Evolutionary conservation across 2,329 filamentous ascomycete species (phyloP).

Genomic region (Harringtonia aguacate): DNA sequence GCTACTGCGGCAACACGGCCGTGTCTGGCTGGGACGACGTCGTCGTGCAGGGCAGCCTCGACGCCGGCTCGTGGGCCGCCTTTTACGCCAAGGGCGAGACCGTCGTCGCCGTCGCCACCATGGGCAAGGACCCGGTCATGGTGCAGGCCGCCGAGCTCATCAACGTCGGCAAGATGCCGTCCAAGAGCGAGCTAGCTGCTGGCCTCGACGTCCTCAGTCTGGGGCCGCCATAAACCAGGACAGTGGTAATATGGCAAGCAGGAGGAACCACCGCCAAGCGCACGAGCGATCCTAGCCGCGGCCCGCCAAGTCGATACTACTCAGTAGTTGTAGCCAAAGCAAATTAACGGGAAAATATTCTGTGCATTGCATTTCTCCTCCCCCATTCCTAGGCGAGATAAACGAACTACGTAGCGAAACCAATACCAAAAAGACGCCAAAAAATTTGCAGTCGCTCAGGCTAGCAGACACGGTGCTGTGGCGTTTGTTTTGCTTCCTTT

Average conservation of each 20-base stretch:
- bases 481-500: too few relatives aligned
- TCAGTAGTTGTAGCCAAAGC: too few relatives aligned
- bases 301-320: too few relatives aligned
- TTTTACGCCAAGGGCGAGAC: conserved; percentile 83
- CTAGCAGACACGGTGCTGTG: too few relatives aligned
- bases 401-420: too few relatives aligned
- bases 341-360: too few relatives aligned
- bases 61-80: conserved; percentile 72
- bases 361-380: too few relatives aligned
- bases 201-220: conserved; percentile 43
- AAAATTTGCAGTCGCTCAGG: too few relatives aligned
- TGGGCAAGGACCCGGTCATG: conserved; percentile 86
- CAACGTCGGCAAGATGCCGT: conserved; percentile 69
- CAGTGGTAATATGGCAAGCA: not conserved
- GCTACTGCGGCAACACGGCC: conserved; percentile 83
- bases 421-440: too few relatives aligned
- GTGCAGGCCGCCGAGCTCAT: conserved; percentile 75
- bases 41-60: conserved; percentile 64
- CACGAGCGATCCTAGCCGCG: too few relatives aligned
- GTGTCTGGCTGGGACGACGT: conserved; percentile 69
- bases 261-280: too few relatives aligned
- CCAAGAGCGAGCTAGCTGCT: conserved; percentile 62
- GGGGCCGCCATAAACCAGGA: conserved; percentile 18
- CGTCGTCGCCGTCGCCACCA: conserved; percentile 81
- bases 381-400: too few relatives aligned